These are phyloP conservation scores for Neonectria coccinea DNA, from an alignment of 2,329 filamentous ascomycete species.

Conservation along the genomic window DNA sequence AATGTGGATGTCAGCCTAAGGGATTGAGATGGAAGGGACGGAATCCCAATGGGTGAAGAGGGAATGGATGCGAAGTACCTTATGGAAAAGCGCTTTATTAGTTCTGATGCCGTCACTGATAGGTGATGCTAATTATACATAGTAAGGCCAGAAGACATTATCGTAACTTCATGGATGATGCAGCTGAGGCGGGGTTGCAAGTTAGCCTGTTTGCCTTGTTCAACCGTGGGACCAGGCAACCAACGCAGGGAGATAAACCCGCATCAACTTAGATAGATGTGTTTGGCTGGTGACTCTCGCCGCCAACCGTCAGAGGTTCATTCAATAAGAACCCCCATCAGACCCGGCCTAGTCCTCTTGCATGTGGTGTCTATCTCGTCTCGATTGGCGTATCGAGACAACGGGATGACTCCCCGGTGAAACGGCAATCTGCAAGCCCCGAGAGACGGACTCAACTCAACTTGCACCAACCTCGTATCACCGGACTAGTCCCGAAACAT, in stretches of 20 bases:
- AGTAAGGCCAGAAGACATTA: background rate
- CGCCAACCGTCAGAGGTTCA: background rate
- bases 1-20: background rate
- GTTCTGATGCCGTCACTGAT: background rate
- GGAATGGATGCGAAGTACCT: background rate
- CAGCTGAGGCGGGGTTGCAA: background rate
- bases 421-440: constrained; percentile 7
- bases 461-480: background rate
- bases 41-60: background rate
- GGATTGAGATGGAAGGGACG: background rate
- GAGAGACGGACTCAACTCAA: background rate
- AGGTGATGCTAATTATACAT: background rate
- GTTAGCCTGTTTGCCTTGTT: background rate
- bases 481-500: background rate
- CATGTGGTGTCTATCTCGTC: background rate
- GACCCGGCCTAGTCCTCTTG: background rate
- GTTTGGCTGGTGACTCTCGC: background rate
- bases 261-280: background rate
- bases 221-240: background rate
- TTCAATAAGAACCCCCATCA: background rate
- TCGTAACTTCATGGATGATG: background rate
- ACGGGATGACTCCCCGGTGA: constrained; percentile 2
- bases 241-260: background rate
- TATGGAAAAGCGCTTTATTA: background rate
- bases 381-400: background rate